These are phyloP conservation scores for Talaromyces sp. DNA, from an alignment of 2,329 filamentous ascomycete genomes.

Conservation along the genomic window DNA sequence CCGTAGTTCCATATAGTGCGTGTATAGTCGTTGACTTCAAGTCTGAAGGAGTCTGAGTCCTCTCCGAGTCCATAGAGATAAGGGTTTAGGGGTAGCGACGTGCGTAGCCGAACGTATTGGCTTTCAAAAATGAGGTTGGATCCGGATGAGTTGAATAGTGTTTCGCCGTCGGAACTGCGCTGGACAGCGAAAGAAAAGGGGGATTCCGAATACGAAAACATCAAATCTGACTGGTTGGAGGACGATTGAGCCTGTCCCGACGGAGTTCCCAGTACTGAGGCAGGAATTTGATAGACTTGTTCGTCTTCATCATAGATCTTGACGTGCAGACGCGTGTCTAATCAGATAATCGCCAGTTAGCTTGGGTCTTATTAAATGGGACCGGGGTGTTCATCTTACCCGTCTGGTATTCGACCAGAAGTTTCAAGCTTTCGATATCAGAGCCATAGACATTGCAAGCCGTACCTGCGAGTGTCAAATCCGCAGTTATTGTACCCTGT, in stretches of 20 bases:
- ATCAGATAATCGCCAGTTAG: background rate
- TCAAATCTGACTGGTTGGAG: constrained; percentile 25
- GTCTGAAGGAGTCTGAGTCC: constrained; percentile 64
- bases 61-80: constrained; percentile 76
- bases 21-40: constrained; percentile 64
- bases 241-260: constrained; percentile 41
- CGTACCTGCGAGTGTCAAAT: constrained; percentile 62
- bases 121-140: constrained; percentile 67
- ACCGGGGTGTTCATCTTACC: background rate
- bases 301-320: constrained; percentile 67
- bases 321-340: constrained; percentile 58
- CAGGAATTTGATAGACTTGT: constrained; percentile 69
- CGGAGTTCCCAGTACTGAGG: constrained; percentile 61
- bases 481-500: constrained; percentile 39
- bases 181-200: constrained; percentile 65
- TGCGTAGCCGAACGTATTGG: constrained; percentile 72
- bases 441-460: constrained; percentile 58
- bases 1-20: constrained; percentile 68
- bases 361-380: background rate
- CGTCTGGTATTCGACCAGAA: constrained; percentile 56
- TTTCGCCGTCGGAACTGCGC: constrained; percentile 24
- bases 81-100: constrained; percentile 61
- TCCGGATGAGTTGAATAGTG: constrained; percentile 64
- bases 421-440: constrained; percentile 52
- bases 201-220: constrained; percentile 49